These are phyloP conservation scores for Dactylellina parvicollis DNA, from an alignment of 2,329 filamentous ascomycete genomes.

Conservation along the genomic window DNA sequence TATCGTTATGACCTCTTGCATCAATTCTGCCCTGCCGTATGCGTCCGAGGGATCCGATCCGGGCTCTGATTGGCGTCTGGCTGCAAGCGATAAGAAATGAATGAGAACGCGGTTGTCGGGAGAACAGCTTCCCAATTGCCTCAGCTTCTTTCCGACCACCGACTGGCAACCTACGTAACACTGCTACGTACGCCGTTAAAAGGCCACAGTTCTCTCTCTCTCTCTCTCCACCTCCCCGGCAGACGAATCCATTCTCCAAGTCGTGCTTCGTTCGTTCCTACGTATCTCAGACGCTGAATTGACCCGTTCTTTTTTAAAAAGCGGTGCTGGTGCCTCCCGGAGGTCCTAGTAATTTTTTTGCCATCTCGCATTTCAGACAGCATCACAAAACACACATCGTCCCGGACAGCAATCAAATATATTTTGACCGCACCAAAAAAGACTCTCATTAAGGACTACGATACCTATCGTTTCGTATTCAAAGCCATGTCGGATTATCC, in stretches of 20 bases:
- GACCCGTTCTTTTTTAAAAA: neutral
- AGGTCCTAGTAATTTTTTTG: neutral
- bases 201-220: slow-evolving; percentile 40
- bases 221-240: neutral
- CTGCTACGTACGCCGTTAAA: slow-evolving; percentile 40
- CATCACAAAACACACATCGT: neutral
- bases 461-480: neutral
- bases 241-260: neutral
- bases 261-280: neutral
- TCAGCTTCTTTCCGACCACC: slow-evolving; percentile 31
- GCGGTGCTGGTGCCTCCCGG: neutral
- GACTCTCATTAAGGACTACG: neutral
- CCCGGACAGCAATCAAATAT: neutral
- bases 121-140: slow-evolving; percentile 19
- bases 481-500: slow-evolving; percentile 38
- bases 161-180: slow-evolving; percentile 40
- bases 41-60: too few species aligned
- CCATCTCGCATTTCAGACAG: neutral
- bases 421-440: neutral
- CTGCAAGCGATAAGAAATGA: neutral
- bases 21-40: too few species aligned
- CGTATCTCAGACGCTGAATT: neutral
- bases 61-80: slow-evolving; percentile 23
- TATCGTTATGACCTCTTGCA: too few species aligned
- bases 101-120: slow-evolving; percentile 22